Percentiles rank a stretch among this genome's conserved stretches.
These are phyloP conservation scores for Aquilaria yunnanensis DNA, from an alignment of 345 rosid genomes.

Conservation along the genomic window DNA sequence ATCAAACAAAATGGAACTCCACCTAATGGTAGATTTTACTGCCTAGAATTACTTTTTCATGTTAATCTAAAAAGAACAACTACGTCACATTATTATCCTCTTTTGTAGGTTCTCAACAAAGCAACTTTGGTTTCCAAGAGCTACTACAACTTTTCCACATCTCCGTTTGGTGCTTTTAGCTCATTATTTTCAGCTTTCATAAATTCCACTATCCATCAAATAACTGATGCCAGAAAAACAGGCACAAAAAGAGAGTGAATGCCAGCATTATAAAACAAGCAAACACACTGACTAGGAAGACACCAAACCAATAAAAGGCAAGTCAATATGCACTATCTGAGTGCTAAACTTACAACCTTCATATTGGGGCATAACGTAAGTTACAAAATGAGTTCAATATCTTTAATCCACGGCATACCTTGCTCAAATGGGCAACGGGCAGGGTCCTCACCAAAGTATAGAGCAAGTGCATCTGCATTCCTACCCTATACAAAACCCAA, in stretches of 20 bases:
- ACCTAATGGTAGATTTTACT: too few species aligned
- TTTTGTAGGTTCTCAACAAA: too few species aligned
- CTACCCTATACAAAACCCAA: conserved; percentile 61
- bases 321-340: neutral
- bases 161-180: too few species aligned
- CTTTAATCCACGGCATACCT: conserved; percentile 37
- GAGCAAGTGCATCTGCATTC: conserved; percentile 96
- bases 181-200: too few species aligned
- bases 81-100: too few species aligned
- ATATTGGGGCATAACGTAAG: neutral
- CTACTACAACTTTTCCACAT: too few species aligned
- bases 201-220: too few species aligned
- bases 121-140: too few species aligned
- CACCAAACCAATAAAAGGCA: neutral
- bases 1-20: too few species aligned
- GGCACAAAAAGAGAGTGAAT: neutral
- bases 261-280: neutral
- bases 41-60: too few species aligned
- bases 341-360: neutral
- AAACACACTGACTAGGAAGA: too few species aligned
- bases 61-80: too few species aligned
- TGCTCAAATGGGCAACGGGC: conserved; percentile 95
- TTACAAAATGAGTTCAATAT: neutral
- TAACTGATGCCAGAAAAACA: neutral
- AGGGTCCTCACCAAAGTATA: conserved; percentile 97